Evolutionary conservation across 2,329 filamentous ascomycete genomes (phyloP).

Genomic region (Podosphaera fusca): DNA sequence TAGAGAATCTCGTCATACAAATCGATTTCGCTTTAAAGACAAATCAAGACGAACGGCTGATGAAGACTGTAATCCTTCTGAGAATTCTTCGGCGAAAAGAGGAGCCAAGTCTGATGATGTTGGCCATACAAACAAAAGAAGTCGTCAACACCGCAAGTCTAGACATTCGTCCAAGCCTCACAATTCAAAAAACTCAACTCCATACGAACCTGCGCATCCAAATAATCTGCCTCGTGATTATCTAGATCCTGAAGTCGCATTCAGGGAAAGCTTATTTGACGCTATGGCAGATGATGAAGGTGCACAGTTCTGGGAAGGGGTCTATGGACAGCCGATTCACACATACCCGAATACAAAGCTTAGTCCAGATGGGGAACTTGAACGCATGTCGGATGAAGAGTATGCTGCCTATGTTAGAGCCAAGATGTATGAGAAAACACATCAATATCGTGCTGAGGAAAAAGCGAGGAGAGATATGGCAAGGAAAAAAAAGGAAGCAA

Average conservation of each 20-base stretch:
- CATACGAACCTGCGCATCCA: constrained; percentile 16
- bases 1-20: not conserved
- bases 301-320: constrained; percentile 78
- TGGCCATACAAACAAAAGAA: constrained; percentile 2
- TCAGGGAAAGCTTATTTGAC: constrained; percentile 86
- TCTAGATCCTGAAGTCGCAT: constrained; percentile 50
- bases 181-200: constrained; percentile 14
- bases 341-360: constrained; percentile 34
- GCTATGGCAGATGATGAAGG: constrained; percentile 94
- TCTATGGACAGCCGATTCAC: constrained; percentile 93
- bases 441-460: constrained; percentile 64
- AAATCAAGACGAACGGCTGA: constrained; percentile 1
- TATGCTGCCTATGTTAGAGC: constrained; percentile 68
- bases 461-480: constrained; percentile 36
- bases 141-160: constrained; percentile 3
- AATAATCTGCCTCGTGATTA: constrained; percentile 17
- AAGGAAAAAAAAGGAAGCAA: constrained; percentile 17
- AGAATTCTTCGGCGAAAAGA: not conserved
- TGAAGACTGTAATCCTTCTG: not conserved
- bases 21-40: not conserved
- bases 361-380: constrained; percentile 31
- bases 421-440: constrained; percentile 89
- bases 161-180: constrained; percentile 4
- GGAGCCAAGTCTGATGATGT: not conserved
- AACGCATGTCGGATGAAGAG: constrained; percentile 80